Evolutionary conservation across 495 filamentous ascomycete genomes (phyloP), one percentile per base, ranked within the genome.

Genomic region (Penicilliopsis zonata): DNA sequence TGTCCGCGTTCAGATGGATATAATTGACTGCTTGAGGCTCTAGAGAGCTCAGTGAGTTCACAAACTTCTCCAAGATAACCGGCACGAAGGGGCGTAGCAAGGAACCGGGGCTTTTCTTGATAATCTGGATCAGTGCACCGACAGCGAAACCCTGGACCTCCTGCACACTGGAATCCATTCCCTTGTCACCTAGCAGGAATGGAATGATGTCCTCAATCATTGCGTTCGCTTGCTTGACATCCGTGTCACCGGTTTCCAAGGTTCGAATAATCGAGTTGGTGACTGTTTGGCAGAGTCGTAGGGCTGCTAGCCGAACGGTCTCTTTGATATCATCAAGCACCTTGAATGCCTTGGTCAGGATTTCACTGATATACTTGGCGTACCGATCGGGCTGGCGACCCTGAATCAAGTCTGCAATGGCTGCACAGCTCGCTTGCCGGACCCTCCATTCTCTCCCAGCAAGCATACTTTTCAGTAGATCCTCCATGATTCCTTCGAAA

Each of bases 321-420:
- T 78, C 79, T 54, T 98, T 98, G 43, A 94, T 90, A 52, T 98
- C 90, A 52, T 98, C 90, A 9, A 94, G 44, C 2, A 72, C 57
- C 42, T 82, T 88, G 55, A 95, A 82, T 2, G 81, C 74, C 15
- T 77, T 70, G 5, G 68, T 62, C 76, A 87, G 94, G 36, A 95
- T 88, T 21, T 85, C 70, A 34, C 76, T 71, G 28, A 94, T 73
- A 43, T 94, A 88, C 25, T 72, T 69, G 40, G 86, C 76, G 46
- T 93, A 95, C 49, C 75, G 80, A 17, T 74, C 70, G 16, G 88
- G 74, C 5, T 73, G 72, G 8, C 77, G 62, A 1, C 83, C 82
- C 37, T 82, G 77, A 13, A 93, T 61, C 4, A 98, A 66, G 52
- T 98, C 88, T 3, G 79, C 74, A 40, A 98, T 78, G 22, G 90